A percentile compares a stretch with the other conserved stretches of the same genome.
Conservation (phyloP, 2,329 filamentous ascomycete species). For the Colletotrichum tropicale region DNA sequence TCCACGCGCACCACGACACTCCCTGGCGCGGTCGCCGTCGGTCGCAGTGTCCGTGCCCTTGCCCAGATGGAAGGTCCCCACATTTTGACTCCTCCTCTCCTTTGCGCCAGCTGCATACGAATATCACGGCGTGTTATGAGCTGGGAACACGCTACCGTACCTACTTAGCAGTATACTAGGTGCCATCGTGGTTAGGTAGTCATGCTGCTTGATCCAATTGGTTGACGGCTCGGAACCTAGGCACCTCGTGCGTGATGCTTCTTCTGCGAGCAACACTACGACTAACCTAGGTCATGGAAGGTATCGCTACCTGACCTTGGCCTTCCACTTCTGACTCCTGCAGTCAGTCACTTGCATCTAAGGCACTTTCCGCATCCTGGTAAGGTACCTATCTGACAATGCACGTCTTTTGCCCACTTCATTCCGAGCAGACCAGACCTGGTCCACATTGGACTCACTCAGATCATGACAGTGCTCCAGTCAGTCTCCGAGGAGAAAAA, state of each 20-base stretch:
- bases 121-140: background rate
- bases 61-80: background rate
- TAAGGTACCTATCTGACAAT: background rate
- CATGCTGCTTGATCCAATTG: background rate
- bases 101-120: background rate
- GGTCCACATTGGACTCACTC: too few species aligned
- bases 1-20: background rate
- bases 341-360: background rate
- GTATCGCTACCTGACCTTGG: background rate
- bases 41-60: background rate
- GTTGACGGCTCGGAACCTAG: background rate
- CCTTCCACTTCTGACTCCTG: background rate
- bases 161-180: too few species aligned
- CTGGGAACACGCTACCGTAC: background rate
- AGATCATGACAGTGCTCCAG: background rate
- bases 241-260: background rate
- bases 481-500: background rate
- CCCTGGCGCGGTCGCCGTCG: background rate
- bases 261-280: background rate
- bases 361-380: background rate
- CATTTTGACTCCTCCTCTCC: background rate
- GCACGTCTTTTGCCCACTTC: background rate
- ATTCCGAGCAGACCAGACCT: background rate
- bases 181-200: background rate
- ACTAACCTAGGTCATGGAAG: background rate